These are phyloP conservation scores for Intubia oerlemansii DNA, from an alignment of 2,329 filamentous ascomycete genomes.

Conservation along the genomic window DNA sequence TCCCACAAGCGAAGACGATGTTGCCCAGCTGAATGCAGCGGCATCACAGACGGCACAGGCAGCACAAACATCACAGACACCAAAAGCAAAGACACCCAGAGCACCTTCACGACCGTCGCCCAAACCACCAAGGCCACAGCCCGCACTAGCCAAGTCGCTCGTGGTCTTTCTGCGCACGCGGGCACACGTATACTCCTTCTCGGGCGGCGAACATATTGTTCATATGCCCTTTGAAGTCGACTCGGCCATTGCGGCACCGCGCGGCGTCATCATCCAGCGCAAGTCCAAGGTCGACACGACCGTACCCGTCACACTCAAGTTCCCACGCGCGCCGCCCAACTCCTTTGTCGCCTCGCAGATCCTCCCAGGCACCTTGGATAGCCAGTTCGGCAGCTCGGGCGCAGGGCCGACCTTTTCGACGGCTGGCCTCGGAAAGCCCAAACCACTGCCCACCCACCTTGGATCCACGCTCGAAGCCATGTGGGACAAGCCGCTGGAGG, in stretches of 20 bases:
- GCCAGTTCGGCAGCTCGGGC: constrained; percentile 11
- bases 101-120: not conserved
- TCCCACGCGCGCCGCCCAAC: constrained; percentile 49
- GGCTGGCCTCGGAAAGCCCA: constrained; percentile 33
- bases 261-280: constrained; percentile 70
- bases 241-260: constrained; percentile 59
- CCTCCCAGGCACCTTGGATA: constrained; percentile 20
- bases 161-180: constrained; percentile 86
- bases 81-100: constrained; percentile 1
- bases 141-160: constrained; percentile 39
- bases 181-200: constrained; percentile 79
- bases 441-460: constrained; percentile 27
- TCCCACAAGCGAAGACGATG: constrained; percentile 17
- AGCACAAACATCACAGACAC: not conserved
- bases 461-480: constrained; percentile 33
- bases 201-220: constrained; percentile 70
- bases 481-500: constrained; percentile 30
- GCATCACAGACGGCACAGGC: too few relatives aligned
- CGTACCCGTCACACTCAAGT: constrained; percentile 30
- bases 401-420: constrained; percentile 29
- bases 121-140: not conserved
- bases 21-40: too few relatives aligned
- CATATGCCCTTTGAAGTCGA: constrained; percentile 93
- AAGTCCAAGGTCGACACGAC: constrained; percentile 36
- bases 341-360: constrained; percentile 59